A percentile compares a stretch with the other conserved stretches of the same genome.
Conservation (phyloP, 306 rosid species). For the Malus fusca region DNA sequence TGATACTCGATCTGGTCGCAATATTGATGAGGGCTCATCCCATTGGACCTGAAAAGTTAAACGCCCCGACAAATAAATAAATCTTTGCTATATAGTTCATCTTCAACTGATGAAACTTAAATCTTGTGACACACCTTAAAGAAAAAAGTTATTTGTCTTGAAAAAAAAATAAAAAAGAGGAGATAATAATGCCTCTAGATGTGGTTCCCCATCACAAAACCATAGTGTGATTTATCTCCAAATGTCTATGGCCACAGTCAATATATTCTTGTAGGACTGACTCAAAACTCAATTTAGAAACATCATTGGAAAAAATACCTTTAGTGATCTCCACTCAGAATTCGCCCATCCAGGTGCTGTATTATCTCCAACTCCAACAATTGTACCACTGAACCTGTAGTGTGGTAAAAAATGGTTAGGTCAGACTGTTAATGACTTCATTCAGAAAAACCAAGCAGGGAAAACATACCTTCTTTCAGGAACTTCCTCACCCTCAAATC, state of each 20-base stretch:
- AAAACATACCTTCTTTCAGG: conserved; percentile 86
- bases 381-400: conserved; percentile 92
- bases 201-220: not conserved
- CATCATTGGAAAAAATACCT: conserved; percentile 36
- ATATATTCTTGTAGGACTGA: not conserved
- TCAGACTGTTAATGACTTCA: not conserved
- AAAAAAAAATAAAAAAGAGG: not conserved
- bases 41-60: conserved; percentile 71
- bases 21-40: conserved; percentile 88
- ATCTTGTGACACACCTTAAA: too few species aligned
- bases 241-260: not conserved
- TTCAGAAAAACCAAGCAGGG: not conserved
- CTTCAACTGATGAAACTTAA: too few species aligned
- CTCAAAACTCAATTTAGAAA: not conserved
- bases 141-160: too few species aligned
- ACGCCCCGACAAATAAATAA: too few species aligned
- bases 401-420: conserved; percentile 11
- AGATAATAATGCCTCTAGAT: not conserved
- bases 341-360: conserved; percentile 68
- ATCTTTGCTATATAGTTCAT: too few species aligned
- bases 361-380: conserved; percentile 87
- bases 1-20: conserved; percentile 95
- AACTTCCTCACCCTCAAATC: conserved; percentile 97
- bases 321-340: conserved; percentile 95
- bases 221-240: not conserved